Percentiles rank a stretch among this genome's conserved stretches.
Evolutionary conservation across 108 stramenopile genomes (phyloP).

Genomic region (Nitzschia sp.): DNA sequence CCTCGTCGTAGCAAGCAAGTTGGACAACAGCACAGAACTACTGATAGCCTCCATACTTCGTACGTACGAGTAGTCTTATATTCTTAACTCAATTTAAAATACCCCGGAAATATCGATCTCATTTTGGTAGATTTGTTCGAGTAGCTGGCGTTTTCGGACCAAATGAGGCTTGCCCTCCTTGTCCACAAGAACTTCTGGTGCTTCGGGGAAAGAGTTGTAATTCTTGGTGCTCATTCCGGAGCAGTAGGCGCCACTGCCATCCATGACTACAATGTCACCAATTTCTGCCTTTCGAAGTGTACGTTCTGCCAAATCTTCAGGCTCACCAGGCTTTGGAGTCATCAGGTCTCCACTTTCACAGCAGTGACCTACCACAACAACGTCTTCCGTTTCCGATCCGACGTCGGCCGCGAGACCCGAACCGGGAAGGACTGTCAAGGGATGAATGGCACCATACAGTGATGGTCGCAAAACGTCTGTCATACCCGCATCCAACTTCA

Average conservation of each 20-base stretch:
- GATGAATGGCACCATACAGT: constrained; percentile 96
- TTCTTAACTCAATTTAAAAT: too few relatives aligned
- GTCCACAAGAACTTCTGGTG: constrained; percentile 86
- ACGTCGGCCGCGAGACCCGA: constrained; percentile 66
- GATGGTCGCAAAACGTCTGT: constrained; percentile 98
- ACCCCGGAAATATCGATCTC: constrained; percentile 45
- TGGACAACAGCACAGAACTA: too few relatives aligned
- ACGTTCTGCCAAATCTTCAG: constrained; percentile 88
- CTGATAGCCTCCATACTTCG: too few relatives aligned
- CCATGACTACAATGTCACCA: constrained; percentile 93
- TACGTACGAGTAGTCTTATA: too few relatives aligned
- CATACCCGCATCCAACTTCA: constrained; percentile 98
- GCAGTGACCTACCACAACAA: constrained; percentile 98
- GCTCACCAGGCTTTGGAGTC: constrained; percentile 93
- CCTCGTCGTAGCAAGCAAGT: too few relatives aligned
- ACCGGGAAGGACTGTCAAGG: constrained; percentile 86
- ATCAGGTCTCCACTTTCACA: constrained; percentile 97
- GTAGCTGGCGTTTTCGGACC: constrained; percentile 86
- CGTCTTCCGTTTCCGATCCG: constrained; percentile 69
- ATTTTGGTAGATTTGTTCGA: constrained; percentile 89
- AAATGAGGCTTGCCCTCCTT: constrained; percentile 74
- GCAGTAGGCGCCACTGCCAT: constrained; percentile 98
- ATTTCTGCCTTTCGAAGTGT: constrained; percentile 75
- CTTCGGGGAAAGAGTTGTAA: constrained; percentile 98
- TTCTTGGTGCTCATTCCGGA: constrained; percentile 97